Base-by-base conservation (phyloP, 2,329 filamentous ascomycete species). In the Aspergillus persii region DNA sequence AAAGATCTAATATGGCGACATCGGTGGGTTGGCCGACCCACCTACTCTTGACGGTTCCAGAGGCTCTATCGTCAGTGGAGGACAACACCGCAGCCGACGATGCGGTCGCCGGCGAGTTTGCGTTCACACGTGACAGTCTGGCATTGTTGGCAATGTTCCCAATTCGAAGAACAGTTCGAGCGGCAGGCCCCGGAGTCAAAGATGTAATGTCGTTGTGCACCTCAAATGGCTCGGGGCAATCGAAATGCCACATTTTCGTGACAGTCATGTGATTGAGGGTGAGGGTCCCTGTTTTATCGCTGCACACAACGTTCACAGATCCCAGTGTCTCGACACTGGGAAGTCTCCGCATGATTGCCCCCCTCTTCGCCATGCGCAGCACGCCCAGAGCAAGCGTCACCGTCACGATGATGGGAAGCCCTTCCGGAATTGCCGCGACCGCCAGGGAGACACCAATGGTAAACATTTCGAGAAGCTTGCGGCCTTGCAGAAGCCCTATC, bases 221-320 rank as follows among this genome's bases (percentile, higher is more conserved):
- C 54, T 87, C 83, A 39, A 86, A 80, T 6, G 86, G 83, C 57
- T 79, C 73, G 5, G 76, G 66, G 48, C 85, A 84, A 64, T 92
- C 91, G 74, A 96, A 96, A 73, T 94, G 91, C 95, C 95, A 99
- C 81, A 99, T 88, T 71, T 95, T 96, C 15, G 92, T 93, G 0
- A 92, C 92, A 0, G 95, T 96, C 95, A 99, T 98, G 73, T 99
- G 95, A 72, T 98, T 99, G 72, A 93, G 92, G 0, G 95, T 99
- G 61, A 99, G 80, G 1, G 95, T 99, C 33, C 94, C 92, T 48
- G 95, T 99, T 79, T 99, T 99, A 81, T 99, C 95, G 66, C 92
- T 97, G 79, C 96, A 99, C 6, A 99, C 92, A n/a, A 99, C 93
- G 69, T 98, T 99, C 60, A 99, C 95, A n/a, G 93, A 97, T 8